Evolutionary conservation across 2,329 filamentous ascomycete species (phyloP).

Genomic region (Diaporthe capsici): DNA sequence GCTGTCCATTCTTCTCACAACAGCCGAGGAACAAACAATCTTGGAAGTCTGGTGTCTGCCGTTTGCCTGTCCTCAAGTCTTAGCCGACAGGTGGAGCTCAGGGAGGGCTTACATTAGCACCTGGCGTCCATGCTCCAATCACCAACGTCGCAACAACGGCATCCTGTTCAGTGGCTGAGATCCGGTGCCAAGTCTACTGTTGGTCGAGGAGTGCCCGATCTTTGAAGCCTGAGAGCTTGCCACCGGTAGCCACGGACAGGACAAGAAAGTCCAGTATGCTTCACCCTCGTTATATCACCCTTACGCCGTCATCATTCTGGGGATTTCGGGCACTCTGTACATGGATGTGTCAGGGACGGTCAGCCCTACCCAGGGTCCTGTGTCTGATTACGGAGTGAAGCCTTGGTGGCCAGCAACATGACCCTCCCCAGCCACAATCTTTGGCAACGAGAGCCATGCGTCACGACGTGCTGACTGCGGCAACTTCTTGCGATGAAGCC

Average conservation of each 20-base stretch:
- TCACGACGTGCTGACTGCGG: not conserved
- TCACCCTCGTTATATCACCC: not conserved
- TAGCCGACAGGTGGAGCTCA: constrained; percentile 1
- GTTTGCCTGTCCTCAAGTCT: not conserved
- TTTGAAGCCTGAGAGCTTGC: not conserved
- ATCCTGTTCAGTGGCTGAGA: not conserved
- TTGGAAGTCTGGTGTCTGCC: no score
- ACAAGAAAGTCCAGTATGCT: not conserved
- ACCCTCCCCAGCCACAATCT: no score
- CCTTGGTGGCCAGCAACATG: not conserved
- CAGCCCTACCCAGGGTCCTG: not conserved
- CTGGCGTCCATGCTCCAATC: not conserved
- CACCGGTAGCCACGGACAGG: not conserved
- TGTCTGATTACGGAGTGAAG: not conserved
- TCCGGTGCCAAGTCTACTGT: not conserved
- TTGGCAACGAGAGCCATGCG: not conserved
- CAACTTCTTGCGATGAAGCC: not conserved
- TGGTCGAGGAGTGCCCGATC: not conserved
- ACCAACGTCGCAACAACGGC: not conserved
- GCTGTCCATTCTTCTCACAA: no score
- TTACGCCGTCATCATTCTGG: not conserved
- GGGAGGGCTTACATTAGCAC: not conserved
- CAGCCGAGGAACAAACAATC: not conserved
- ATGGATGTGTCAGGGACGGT: not conserved
- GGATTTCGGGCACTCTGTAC: not conserved